Base-by-base conservation (phyloP, 148 eudicot species). In the Fagopyrum tataricum region DNA sequence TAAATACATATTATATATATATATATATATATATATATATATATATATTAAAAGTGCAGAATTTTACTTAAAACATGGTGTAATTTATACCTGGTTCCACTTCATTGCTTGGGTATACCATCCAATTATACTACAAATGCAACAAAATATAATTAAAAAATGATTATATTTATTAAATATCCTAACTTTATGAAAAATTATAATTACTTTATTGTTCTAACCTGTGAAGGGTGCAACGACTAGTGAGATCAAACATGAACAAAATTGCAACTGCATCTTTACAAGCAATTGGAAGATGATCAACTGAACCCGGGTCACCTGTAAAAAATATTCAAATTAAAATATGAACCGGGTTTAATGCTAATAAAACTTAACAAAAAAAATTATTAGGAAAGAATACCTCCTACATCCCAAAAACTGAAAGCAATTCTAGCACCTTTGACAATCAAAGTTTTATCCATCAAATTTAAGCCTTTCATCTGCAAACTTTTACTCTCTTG, bases 341-440 rank as follows among this genome's bases (percentile, higher is more conserved):
- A 1, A 21, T 7, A 3, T 26, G 21, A 56, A 56, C 21, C 6
- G n/a, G 56, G 37, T 31, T 31, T 3, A 31, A 31, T 31, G 37
- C 37, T 31, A 31, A 31, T 31, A 31, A 31, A 31, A 31, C 37
- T n/a, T n/a, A n/a, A 18, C 48, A 41, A 43, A 72, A n/a, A 51
- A 49, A 1, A 44, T 0, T 15, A 17, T 42, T 10, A 69, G 9
- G 5, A 43, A 40, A 43, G 46, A 70, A 18, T 76, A 93, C 98
- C 98, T 84, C 86, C 97, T 0, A 93, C 98, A 79, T 93, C 98
- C 98, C 98, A 95, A 43, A 95, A 87, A 44, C 83, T 84, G 67
- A 88, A 90, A 76, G 93, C 89, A 83, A 95, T 91, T 43, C 90
- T 88, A 64, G 97, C 96, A 0, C 97, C 97, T 70, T 73, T 61